Percentiles rank a stretch among this genome's conserved stretches.
phyloP scores from a whole-genome alignment of 257 asterid genomes.

The Penstemon barbatus region DNA sequence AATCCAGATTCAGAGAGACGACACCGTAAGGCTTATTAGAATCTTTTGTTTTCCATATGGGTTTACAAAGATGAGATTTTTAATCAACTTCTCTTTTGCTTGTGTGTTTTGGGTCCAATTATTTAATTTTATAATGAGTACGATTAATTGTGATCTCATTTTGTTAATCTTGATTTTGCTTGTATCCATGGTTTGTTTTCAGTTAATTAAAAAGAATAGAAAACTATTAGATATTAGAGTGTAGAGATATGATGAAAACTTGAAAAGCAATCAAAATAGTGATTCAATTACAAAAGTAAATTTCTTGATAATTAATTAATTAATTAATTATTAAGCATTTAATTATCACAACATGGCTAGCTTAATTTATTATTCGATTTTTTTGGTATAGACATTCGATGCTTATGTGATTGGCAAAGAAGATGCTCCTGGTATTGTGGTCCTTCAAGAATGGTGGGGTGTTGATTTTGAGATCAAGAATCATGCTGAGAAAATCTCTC shows the following conservation, averaged over 20 bases:
- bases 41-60: not conserved
- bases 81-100: not conserved
- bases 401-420: conserved; percentile 93
- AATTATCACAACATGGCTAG: not conserved
- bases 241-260: not conserved
- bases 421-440: conserved; percentile 93
- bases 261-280: not conserved
- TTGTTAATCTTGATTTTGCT: too few species aligned
- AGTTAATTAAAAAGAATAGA: too few species aligned
- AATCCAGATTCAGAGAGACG: conserved; percentile 77
- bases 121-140: not conserved
- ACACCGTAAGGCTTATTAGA: conserved; percentile 43
- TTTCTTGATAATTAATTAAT: not conserved
- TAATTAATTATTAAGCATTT: conserved; percentile 11
- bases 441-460: conserved; percentile 99
- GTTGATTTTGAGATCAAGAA: conserved; percentile 94
- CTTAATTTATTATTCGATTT: not conserved
- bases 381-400: conserved; percentile 62
- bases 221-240: too few species aligned
- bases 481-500: conserved; percentile 89
- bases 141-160: not conserved
- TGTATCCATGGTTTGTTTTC: not conserved
- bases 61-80: not conserved
- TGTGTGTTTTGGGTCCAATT: not conserved
- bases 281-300: not conserved